Base-by-base conservation (phyloP, 73 alveolate species). In the Blepharisma stoltei region DNA sequence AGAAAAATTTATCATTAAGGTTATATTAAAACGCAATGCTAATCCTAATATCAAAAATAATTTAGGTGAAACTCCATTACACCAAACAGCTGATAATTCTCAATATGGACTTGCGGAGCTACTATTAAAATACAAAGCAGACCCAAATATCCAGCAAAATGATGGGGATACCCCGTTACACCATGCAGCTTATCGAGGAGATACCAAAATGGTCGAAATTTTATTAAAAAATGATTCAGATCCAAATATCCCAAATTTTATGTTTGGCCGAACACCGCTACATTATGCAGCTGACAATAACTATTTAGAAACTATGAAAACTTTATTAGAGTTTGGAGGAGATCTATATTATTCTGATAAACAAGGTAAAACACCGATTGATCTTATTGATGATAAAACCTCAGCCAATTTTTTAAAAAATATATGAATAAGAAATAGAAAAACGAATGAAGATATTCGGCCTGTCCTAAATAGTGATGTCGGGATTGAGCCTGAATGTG, bases 121-220 rank as follows among this genome's bases (percentile, higher is more conserved):
- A 14, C 23, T 52, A 20, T 20, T 52, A 14, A 20, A 52, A 14
- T 14, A 52, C 66, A 20, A 20, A 20, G 66, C 66, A 14, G 66
- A 52, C 23, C 23, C 66, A 0, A 52, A 52, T 52, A 52, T 52
- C 2, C 66, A 52, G 66, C 66, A 52, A 52, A 52, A 52, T 52
- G 66, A 52, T 52, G 66, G 66, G 6, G 66, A 52, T 52, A 52
- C 66, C 2, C 66, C 66, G 0, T 52, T 52, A 4, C 66, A 52
- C 23, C 23, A 52, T 4, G n/a, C 66, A 14, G n/a, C 27, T 4
- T 52, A 14, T 11, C 0, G 23, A 52, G 66, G 23, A 52, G 27
- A 14, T 52, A 20, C 66, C 0, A 11, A 11, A 14, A 52, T 52
- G 23, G 23, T 20, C 3, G 23, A 52, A 1, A 14, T 52, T 14